Evolutionary conservation across 2,329 filamentous ascomycete genomes (phyloP), one percentile per base, ranked within the genome.

Genomic region (Calonectria ilicicola): DNA sequence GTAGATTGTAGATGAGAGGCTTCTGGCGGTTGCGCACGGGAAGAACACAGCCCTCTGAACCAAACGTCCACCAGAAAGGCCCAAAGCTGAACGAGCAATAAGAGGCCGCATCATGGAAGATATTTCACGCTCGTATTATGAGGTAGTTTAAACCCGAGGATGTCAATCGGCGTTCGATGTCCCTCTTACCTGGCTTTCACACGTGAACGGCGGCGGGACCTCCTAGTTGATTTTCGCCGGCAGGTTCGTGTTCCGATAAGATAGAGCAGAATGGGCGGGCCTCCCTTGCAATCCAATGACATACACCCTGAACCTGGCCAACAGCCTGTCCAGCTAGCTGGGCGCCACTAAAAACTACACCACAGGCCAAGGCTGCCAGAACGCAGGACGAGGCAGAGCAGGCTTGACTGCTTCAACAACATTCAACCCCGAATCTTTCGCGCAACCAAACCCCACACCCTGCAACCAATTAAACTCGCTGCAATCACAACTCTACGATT

Each of bases 1-100:
- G 38, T 64, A 58, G 21, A 69, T 35, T 8, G 74, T 79, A 15
- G 71, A 76, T 63, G 81, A 80, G 75, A 84, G 82, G 72, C 70
- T 77, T 32, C 80, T 73, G 35, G 63, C 62, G 64, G 71, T 64
- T 29, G 60, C 68, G 64, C 38, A 71, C 68, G 72, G 56, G 51
- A 74, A 65, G 21, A 71, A 65, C 14, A 64, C 71, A 49, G 73
- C 27, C 51, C 58, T 38, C 65, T 63, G 72, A 38, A 58, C 35
- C 64, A 70, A 76, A 35, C 75, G 77, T 29, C 62, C 70, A 32
- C 68, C 44, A 17, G 47, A 23, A 19, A 79, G 66, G 42, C 70
- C 74, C 35, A 64, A 6, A 23, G 76, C 35, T 14, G 74, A 65
- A 35, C 72, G 73, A 15, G 38, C 19, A 21, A 66, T 44, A 49